These are phyloP conservation scores for Sclerotinia glacialis DNA, from an alignment of 2,329 filamentous ascomycete genomes.

Conservation along the genomic window DNA sequence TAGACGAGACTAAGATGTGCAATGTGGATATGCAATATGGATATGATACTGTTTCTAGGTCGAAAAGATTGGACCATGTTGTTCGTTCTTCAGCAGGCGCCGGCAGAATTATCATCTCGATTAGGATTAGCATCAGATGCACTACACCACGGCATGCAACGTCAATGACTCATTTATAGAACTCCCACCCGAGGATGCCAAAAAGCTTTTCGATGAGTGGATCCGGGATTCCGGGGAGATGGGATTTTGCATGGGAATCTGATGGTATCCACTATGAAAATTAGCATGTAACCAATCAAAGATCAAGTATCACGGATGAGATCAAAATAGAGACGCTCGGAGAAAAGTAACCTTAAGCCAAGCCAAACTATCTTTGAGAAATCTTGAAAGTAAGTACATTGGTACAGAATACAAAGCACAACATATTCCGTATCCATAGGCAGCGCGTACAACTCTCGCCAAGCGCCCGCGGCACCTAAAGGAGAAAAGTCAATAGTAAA, in stretches of 20 bases:
- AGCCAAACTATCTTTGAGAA: too few relatives aligned
- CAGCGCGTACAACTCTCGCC: background rate
- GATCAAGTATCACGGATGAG: background rate
- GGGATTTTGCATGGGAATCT: background rate
- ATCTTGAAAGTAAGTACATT: background rate
- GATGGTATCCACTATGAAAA: slow-evolving; percentile 16
- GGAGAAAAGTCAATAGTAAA: background rate
- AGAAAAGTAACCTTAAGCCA: too few relatives aligned
- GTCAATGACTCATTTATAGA: slow-evolving; percentile 39
- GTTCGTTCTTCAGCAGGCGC: slow-evolving; percentile 38
- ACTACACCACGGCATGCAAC: slow-evolving; percentile 33
- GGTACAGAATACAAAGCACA: slow-evolving; percentile 9
- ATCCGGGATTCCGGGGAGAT: slow-evolving; percentile 8
- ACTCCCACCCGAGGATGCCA: slow-evolving; percentile 5
- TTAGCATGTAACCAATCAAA: slow-evolving; percentile 1
- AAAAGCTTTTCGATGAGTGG: slow-evolving; percentile 9
- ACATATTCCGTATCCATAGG: too few relatives aligned
- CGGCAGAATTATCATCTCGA: slow-evolving; percentile 24
- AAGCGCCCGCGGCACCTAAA: slow-evolving; percentile 32
- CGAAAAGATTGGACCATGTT: slow-evolving; percentile 35
- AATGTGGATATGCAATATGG: slow-evolving; percentile 24
- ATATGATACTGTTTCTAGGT: slow-evolving; percentile 39
- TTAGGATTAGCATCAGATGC: slow-evolving; percentile 26
- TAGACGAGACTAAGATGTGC: slow-evolving; percentile 21
- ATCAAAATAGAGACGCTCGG: background rate